These are phyloP conservation scores for Theileria equi DNA, from an alignment of 169 alveolate genomes.

Conservation along the genomic window DNA sequence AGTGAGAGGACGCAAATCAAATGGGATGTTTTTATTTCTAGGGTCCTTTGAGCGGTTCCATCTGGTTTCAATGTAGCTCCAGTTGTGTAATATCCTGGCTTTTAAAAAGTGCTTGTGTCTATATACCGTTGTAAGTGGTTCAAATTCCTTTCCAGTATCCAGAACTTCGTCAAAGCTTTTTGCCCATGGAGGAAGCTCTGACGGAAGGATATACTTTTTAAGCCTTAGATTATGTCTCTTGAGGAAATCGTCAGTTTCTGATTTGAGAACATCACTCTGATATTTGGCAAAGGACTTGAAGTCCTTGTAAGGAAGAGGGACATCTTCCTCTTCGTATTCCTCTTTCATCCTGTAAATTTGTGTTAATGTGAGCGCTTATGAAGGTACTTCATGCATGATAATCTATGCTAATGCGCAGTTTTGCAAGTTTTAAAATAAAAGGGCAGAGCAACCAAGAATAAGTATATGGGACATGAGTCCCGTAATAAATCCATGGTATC, in stretches of 20 bases:
- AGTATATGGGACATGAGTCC: too few relatives aligned
- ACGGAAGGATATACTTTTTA: conserved; percentile 55
- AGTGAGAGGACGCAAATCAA: conserved; percentile 71
- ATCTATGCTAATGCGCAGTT: too few relatives aligned
- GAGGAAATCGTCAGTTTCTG: conserved; percentile 55
- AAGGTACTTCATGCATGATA: too few relatives aligned
- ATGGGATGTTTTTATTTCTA: conserved; percentile 74
- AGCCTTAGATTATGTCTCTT: conserved; percentile 40
- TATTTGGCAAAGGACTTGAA: conserved; percentile 48
- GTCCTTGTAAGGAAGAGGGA: conserved; percentile 52
- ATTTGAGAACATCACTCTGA: conserved; percentile 43
- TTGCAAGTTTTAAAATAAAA: too few relatives aligned
- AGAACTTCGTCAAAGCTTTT: conserved; percentile 48
- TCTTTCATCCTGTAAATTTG: too few relatives aligned
- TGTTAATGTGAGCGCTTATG: too few relatives aligned
- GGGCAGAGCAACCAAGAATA: too few relatives aligned
- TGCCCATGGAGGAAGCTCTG: conserved; percentile 59
- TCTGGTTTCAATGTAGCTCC: conserved; percentile 69
- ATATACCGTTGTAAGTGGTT: conserved; percentile 65
- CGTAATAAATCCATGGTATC: too few relatives aligned
- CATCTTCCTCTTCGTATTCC: conserved; percentile 62
- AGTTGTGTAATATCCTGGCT: conserved; percentile 70
- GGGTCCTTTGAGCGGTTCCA: conserved; percentile 53
- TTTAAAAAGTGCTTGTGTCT: conserved; percentile 71
- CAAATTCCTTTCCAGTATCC: conserved; percentile 56